Percentiles rank a stretch among this genome's conserved stretches.
These are phyloP conservation scores for Talaromyces sp. DNA, from an alignment of 2,329 filamentous ascomycete species.

Conservation along the genomic window DNA sequence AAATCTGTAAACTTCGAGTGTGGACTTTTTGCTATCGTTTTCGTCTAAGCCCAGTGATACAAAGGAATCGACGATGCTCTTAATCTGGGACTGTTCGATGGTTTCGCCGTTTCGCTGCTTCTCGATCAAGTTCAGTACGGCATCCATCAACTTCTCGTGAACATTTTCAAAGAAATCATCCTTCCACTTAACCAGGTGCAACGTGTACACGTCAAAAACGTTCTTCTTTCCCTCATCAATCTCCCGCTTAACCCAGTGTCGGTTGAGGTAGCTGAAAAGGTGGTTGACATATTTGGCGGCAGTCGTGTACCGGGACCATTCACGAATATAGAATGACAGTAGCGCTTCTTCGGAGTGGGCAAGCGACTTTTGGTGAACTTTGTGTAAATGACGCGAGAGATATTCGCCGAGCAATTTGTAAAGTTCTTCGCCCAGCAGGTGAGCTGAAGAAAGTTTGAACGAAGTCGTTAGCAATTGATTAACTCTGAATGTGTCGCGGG, in stretches of 20 bases:
- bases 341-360: constrained; percentile 87
- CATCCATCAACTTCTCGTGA: constrained; percentile 87
- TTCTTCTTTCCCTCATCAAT: constrained; percentile 99
- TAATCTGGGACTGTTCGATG: constrained; percentile 95
- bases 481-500: not conserved
- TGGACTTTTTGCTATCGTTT: constrained; percentile 88
- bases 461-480: constrained; percentile 1
- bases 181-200: constrained; percentile 95
- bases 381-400: constrained; percentile 74
- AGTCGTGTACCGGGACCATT: constrained; percentile 94
- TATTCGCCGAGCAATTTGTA: constrained; percentile 91
- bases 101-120: constrained; percentile 97
- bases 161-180: constrained; percentile 85
- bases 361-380: constrained; percentile 71
- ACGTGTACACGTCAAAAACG: constrained; percentile 95
- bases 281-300: constrained; percentile 98
- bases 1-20: constrained; percentile 88
- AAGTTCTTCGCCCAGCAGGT: constrained; percentile 91
- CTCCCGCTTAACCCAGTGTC: constrained; percentile 98
- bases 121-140: constrained; percentile 91
- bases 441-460: constrained; percentile 62
- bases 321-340: constrained; percentile 88
- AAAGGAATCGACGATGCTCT: constrained; percentile 94
- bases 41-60: constrained; percentile 94
- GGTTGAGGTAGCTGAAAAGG: constrained; percentile 91